A percentile compares a stretch with the other conserved stretches of the same genome.
phyloP scores from a whole-genome alignment of 805 yeast genomes.

The Blastobotrys peoriensis region DNA sequence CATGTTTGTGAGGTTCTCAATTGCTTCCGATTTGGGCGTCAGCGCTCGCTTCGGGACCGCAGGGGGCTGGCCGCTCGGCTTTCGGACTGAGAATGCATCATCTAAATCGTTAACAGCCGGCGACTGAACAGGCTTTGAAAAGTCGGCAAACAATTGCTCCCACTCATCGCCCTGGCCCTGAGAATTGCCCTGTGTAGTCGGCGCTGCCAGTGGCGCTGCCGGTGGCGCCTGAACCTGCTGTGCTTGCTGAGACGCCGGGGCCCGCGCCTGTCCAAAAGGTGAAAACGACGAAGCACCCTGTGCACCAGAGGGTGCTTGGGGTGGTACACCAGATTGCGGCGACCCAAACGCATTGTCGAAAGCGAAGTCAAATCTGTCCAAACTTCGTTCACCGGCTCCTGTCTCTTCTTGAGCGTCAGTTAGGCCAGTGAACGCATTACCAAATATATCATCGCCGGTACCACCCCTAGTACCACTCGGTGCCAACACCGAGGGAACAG shows the following conservation, averaged over 20 bases:
- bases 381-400: constrained; percentile 25
- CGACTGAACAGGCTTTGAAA: constrained; percentile 41
- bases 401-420: constrained; percentile 35
- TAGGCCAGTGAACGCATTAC: constrained; percentile 40
- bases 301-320: too few relatives aligned
- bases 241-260: constrained; percentile 6
- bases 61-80: constrained; percentile 8
- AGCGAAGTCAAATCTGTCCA: constrained; percentile 18
- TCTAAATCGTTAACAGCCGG: constrained; percentile 15
- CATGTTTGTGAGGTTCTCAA: constrained; percentile 81
- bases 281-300: too few relatives aligned
- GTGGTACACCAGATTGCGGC: too few relatives aligned
- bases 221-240: neutral
- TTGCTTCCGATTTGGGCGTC: constrained; percentile 44
- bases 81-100: constrained; percentile 17
- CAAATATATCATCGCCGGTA: constrained; percentile 30
- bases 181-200: too few relatives aligned
- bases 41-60: constrained; percentile 8
- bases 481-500: too few relatives aligned
- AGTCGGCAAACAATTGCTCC: constrained; percentile 90
- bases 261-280: constrained; percentile 4
- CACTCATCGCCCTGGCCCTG: constrained; percentile 89
- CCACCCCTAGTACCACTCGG: neutral
- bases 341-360: constrained; percentile 16
- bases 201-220: constrained; percentile 7